Base-by-base conservation (phyloP, 2,329 filamentous ascomycete genomes). In the Bisporella sp. region DNA sequence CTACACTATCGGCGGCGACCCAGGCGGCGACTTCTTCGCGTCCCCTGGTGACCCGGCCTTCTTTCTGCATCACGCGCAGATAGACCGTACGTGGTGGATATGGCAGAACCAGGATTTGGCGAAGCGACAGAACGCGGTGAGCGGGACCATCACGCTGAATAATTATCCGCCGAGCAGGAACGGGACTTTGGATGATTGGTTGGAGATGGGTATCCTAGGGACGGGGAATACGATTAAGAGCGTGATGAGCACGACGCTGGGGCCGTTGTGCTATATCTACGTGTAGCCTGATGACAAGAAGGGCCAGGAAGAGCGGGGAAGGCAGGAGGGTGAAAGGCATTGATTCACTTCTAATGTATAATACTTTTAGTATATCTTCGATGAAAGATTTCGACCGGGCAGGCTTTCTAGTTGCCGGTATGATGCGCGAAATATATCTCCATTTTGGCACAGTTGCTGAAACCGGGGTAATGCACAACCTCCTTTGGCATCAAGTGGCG, bases 21-120 rank as follows among this genome's bases (percentile, higher is more conserved):
- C 73, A n/a, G 72, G 72, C 28, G 64, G 68, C 41, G 73, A 75
- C 53, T 65, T 71, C 54, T 69, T 69, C 53, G 66, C 70, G 42
- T 71, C 71, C 7, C 68, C 73, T 1, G 65, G 69, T 5, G 73
- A 75, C 51, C 73, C 73, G 2, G 70, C 61, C 2, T 75, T 75
- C 60, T 74, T 67, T 52, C 58, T 73, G 7, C 72, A 76, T 53
- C 73, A 75, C 49, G 70, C 62, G 0, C 66, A 72, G 54, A 69
- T 76, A 47, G 73, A 76, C 52, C 65, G 73, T 8, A 64, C 72
- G 45, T 74, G 72, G 60, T 74, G 70, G 60, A 70, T 75, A 55
- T 75, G 73, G 72, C 72, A 75, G 62, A 73, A 71, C 49, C 66
- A 72, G 28, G 68, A 74, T 56, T 68, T 62, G 61, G 62, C 41